phyloP scores from a whole-genome alignment of 2,329 filamentous ascomycete species.

The Beauveria rudraprayagi region DNA sequence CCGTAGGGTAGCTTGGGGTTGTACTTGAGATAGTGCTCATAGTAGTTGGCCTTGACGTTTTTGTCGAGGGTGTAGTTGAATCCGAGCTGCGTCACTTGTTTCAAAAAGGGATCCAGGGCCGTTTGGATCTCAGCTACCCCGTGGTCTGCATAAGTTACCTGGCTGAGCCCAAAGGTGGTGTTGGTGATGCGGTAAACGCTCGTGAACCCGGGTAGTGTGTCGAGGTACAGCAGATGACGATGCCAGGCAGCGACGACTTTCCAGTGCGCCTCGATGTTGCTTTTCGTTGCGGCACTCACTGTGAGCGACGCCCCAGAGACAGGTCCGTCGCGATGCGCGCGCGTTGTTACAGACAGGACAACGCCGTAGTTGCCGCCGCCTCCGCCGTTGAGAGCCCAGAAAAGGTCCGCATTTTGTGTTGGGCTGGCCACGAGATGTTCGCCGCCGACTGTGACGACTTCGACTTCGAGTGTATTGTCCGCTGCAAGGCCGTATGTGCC shows the following conservation, averaged over 20 bases:
- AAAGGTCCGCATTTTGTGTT: constrained; percentile 45
- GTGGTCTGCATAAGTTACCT: background rate
- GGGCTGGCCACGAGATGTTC: constrained; percentile 39
- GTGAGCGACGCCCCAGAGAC: constrained; percentile 30
- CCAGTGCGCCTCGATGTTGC: constrained; percentile 16
- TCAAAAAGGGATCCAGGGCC: background rate
- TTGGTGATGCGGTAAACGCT: constrained; percentile 1
- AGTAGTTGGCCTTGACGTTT: constrained; percentile 37
- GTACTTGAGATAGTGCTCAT: constrained; percentile 20
- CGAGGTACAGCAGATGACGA: constrained; percentile 32
- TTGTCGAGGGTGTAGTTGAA: constrained; percentile 16
- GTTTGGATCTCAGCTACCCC: background rate
- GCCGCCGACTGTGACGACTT: constrained; percentile 47
- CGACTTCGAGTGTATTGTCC: constrained; percentile 48
- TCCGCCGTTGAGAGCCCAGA: constrained; percentile 55
- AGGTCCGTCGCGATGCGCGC: constrained; percentile 17
- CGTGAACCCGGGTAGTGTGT: background rate
- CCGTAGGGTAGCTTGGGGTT: constrained; percentile 2
- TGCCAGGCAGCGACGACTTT: constrained; percentile 7
- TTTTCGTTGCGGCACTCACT: constrained; percentile 31
- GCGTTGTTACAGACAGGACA: constrained; percentile 43
- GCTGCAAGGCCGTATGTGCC: constrained; percentile 50
- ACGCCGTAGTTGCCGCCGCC: constrained; percentile 52
- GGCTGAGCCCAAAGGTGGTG: background rate
- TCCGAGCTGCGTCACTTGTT: background rate